These are phyloP conservation scores for Talaromyces adpressus DNA, from an alignment of 495 filamentous ascomycete genomes.

Conservation along the genomic window DNA sequence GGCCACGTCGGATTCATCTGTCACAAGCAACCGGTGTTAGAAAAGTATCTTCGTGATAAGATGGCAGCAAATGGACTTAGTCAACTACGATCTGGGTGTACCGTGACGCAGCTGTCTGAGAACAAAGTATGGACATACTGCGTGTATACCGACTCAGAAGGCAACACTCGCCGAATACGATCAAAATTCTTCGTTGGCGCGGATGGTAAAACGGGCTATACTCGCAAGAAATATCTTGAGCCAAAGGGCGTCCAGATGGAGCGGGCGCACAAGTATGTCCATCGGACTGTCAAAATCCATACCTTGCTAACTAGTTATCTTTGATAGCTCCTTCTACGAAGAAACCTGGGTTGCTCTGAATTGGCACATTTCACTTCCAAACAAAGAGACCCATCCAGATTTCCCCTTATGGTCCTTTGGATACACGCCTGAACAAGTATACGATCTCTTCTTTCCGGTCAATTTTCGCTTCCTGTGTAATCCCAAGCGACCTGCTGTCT, in stretches of 20 bases:
- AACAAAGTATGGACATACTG: conserved; percentile 24
- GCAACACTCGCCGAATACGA: conserved; percentile 16
- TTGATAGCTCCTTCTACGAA: conserved; percentile 32
- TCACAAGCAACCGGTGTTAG: conserved; percentile 21
- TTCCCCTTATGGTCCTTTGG: conserved; percentile 44
- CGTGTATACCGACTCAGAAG: conserved; percentile 25
- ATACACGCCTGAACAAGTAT: conserved; percentile 39
- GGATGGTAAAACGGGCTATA: conserved; percentile 45
- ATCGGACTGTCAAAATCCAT: too few species aligned
- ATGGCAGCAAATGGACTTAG: conserved; percentile 21
- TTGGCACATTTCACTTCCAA: conserved; percentile 37
- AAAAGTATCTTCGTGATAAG: conserved; percentile 19
- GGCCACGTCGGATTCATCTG: conserved; percentile 30
- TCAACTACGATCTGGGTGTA: conserved; percentile 27
- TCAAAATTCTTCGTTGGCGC: conserved; percentile 39
- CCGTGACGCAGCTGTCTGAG: conserved; percentile 21
- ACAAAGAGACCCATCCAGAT: conserved; percentile 36
- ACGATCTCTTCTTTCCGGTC: conserved; percentile 43
- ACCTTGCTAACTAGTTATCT: not conserved
- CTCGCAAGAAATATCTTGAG: conserved; percentile 43
- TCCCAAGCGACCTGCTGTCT: conserved; percentile 34
- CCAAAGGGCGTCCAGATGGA: conserved; percentile 34
- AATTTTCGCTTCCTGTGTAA: conserved; percentile 42
- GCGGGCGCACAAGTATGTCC: conserved; percentile 20
- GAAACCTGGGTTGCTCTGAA: conserved; percentile 49